Evolutionary conservation across 2,329 filamentous ascomycete species (phyloP).

Genomic region (Colletotrichum costaricense): DNA sequence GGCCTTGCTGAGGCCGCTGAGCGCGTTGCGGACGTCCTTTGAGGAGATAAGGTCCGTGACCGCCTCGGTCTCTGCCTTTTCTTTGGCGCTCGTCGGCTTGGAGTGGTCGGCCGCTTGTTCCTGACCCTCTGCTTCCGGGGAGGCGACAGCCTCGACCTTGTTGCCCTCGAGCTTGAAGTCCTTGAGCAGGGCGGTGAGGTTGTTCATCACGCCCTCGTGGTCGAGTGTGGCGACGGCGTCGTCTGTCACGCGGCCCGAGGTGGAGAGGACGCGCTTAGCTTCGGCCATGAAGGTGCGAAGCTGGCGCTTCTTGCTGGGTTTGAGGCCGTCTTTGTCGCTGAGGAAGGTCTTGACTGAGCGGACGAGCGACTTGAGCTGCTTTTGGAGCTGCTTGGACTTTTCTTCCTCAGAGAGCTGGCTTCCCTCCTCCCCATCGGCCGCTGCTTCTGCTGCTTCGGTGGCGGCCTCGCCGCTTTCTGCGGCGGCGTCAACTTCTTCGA

Average conservation of each 20-base stretch:
- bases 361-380: conserved; percentile 62
- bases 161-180: conserved; percentile 54
- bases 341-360: conserved; percentile 71
- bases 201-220: conserved; percentile 59
- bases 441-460: conserved; percentile 30
- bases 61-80: conserved; percentile 11
- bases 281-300: conserved; percentile 78
- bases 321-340: conserved; percentile 62
- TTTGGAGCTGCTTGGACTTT: conserved; percentile 45
- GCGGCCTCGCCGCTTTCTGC: conserved; percentile 33
- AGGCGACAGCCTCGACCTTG: conserved; percentile 41
- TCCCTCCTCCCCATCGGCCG: conserved; percentile 32
- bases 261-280: conserved; percentile 71
- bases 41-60: conserved; percentile 17
- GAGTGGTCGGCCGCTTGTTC: conserved; percentile 31
- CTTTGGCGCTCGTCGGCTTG: not conserved
- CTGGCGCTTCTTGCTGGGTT: conserved; percentile 79
- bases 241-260: conserved; percentile 51
- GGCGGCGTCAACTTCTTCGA: conserved; percentile 29
- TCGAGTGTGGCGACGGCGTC: conserved; percentile 46
- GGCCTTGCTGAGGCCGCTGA: conserved; percentile 50
- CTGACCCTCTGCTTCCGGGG: conserved; percentile 40
- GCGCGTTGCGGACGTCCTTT: conserved; percentile 34
- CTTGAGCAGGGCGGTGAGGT: conserved; percentile 63
- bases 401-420: conserved; percentile 39